Percentiles rank a stretch among this genome's conserved stretches.
Conservation (phyloP, 495 filamentous ascomycete species). For the Lepraria neglecta region DNA sequence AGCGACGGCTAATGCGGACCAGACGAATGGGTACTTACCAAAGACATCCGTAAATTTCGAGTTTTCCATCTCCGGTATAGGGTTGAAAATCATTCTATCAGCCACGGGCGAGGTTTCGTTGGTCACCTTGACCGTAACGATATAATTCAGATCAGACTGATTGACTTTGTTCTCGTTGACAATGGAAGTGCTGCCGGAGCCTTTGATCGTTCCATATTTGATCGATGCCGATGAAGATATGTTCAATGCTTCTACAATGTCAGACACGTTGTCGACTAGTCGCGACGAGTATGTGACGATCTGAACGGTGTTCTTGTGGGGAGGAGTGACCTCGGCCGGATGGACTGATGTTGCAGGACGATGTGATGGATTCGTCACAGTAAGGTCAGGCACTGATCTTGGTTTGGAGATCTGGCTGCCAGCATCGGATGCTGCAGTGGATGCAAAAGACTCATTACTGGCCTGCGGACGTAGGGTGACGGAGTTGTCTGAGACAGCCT, state of each 20-base stretch:
- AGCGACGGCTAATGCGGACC: neutral
- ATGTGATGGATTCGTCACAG: neutral
- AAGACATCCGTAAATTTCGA: constrained; percentile 34
- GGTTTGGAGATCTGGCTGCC: neutral
- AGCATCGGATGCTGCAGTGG: neutral
- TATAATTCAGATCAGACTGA: constrained; percentile 35
- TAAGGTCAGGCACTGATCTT: constrained; percentile 3
- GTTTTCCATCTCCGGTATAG: constrained; percentile 28
- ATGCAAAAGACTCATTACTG: neutral
- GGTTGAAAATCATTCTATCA: constrained; percentile 31
- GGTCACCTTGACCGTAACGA: constrained; percentile 37
- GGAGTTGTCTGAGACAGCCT: neutral
- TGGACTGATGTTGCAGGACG: neutral
- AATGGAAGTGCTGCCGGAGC: constrained; percentile 32
- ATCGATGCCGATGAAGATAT: constrained; percentile 32
- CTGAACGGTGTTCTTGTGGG: constrained; percentile 20
- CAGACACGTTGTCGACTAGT: constrained; percentile 34
- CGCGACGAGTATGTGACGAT: constrained; percentile 34
- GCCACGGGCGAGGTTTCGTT: constrained; percentile 29
- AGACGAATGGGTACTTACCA: neutral
- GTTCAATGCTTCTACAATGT: constrained; percentile 35
- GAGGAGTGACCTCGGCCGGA: neutral
- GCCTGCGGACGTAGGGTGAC: neutral
- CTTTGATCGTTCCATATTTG: constrained; percentile 36
- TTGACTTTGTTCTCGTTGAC: constrained; percentile 36